Evolutionary conservation across 2,329 filamentous ascomycete species (phyloP), one percentile per base, ranked within the genome.

Genomic region (Talaromyces sp.): DNA sequence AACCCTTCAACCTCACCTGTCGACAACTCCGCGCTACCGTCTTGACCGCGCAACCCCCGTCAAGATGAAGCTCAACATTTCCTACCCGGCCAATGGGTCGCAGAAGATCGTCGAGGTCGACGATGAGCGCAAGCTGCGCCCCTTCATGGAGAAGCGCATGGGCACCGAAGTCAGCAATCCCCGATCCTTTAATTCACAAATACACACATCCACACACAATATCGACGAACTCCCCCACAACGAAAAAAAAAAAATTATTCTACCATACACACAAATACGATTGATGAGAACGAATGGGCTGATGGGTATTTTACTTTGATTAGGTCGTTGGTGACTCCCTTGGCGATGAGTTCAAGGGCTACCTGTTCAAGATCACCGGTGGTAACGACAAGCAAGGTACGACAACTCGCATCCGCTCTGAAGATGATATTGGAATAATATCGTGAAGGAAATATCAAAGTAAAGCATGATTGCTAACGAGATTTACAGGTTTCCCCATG

Each of bases 291-390:
- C 60, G 46, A 61, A 64, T 57, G 52, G 61, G 61, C 68, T 73
- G 68, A 72, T 70, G 65, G 58, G 64, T 56, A 54, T 60, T 60
- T 56, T 60, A 52, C 64, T 55, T 66, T 57, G 45, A 65, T 60
- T 70, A 97, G 83, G 90, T 99, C 71, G 81, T 89, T 70, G 94
- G 89, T 74, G 95, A 99, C 83, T 89, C 87, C 76, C 86, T 99
- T 74, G 94, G 94, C 75, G 92, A 97, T 77, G 94, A 99, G 83
- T 99, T 96, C 90, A 97, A 97, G 86, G 94, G 94, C 80, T 99
- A 99, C 86, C 88, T 99, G 84, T 91, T 99, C 88, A 89, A 87
- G 78, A 97, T 99, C 84, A 99, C 94, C 73, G 95, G 94, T 76
- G 94, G 95, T 77, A 99, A 99, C 89, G 94, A 99, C 90, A 99